Conservation (phyloP, 2,329 filamentous ascomycete species). For the Botryosphaeria dothidea region DNA sequence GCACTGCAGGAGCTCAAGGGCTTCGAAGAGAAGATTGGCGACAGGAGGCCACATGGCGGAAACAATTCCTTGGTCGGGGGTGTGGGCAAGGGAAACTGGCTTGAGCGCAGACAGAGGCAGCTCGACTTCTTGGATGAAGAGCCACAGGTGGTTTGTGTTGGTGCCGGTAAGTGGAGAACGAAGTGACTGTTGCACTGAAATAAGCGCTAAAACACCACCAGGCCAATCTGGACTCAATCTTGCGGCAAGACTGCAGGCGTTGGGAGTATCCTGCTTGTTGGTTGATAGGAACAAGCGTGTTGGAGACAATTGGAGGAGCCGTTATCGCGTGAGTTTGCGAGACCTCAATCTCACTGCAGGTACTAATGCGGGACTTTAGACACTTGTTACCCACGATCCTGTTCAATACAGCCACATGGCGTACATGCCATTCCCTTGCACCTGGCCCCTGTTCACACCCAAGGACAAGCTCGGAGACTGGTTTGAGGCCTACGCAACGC, state of each 20-base stretch:
- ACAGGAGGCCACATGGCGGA: slow-evolving; percentile 56
- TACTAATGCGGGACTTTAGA: slow-evolving; percentile 24
- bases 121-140: slow-evolving; percentile 41
- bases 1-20: slow-evolving; percentile 56
- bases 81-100: slow-evolving; percentile 49
- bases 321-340: slow-evolving; percentile 39
- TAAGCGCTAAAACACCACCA: slow-evolving; percentile 23
- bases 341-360: not conserved
- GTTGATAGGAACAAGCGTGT: slow-evolving; percentile 48
- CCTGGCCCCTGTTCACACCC: slow-evolving; percentile 70
- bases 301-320: slow-evolving; percentile 53
- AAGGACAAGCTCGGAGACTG: slow-evolving; percentile 72
- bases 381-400: slow-evolving; percentile 67
- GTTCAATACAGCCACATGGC: slow-evolving; percentile 57
- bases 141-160: slow-evolving; percentile 63
- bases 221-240: slow-evolving; percentile 35
- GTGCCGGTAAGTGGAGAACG: slow-evolving; percentile 31
- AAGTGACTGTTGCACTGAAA: not conserved
- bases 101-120: slow-evolving; percentile 38
- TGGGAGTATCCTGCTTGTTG: slow-evolving; percentile 44
- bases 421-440: slow-evolving; percentile 63
- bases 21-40: slow-evolving; percentile 52
- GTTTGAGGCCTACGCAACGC: slow-evolving; percentile 64
- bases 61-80: slow-evolving; percentile 64
- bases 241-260: slow-evolving; percentile 41